Percentiles rank a stretch among this genome's conserved stretches.
Conservation (phyloP, 805 yeast genomes). For the Pichia cephalocereana region DNA sequence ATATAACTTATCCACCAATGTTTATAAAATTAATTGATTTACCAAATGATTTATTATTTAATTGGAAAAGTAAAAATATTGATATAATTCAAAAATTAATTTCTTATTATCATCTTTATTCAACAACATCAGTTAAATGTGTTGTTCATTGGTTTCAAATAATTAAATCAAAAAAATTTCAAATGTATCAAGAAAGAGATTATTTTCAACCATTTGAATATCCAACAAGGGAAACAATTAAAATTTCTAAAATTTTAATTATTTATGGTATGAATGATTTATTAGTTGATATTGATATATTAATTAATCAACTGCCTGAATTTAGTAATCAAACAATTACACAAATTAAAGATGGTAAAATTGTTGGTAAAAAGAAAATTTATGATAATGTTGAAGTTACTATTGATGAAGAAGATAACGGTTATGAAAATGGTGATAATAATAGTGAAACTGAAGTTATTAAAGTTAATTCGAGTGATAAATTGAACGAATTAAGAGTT, state of each 20-base stretch:
- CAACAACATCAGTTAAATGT: slow-evolving; percentile 84
- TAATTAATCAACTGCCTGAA: slow-evolving; percentile 41
- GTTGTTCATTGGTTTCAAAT: slow-evolving; percentile 98
- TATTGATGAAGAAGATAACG: neutral
- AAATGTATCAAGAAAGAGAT: slow-evolving; percentile 76
- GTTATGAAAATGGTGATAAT: neutral
- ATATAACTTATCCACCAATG: slow-evolving; percentile 66
- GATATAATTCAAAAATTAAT: slow-evolving; percentile 61
- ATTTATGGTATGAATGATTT: slow-evolving; percentile 81
- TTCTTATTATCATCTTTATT: slow-evolving; percentile 81
- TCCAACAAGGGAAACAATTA: slow-evolving; percentile 39
- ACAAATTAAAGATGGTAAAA: slow-evolving; percentile 6
- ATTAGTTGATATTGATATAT: slow-evolving; percentile 72
- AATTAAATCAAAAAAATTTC: slow-evolving; percentile 65
- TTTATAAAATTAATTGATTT: slow-evolving; percentile 64
- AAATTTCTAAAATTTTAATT: slow-evolving; percentile 56
- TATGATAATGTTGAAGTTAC: neutral
- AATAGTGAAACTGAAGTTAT: neutral
- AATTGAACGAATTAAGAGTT: slow-evolving; percentile 11
- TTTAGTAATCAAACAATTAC: slow-evolving; percentile 8
- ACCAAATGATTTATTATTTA: slow-evolving; percentile 58
- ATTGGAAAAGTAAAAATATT: slow-evolving; percentile 75
- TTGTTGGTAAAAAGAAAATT: slow-evolving; percentile 3
- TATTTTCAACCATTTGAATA: slow-evolving; percentile 42
- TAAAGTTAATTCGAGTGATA: neutral